Evolutionary conservation across 2,329 filamentous ascomycete genomes (phyloP).

Genomic region (Cercospora sp.): DNA sequence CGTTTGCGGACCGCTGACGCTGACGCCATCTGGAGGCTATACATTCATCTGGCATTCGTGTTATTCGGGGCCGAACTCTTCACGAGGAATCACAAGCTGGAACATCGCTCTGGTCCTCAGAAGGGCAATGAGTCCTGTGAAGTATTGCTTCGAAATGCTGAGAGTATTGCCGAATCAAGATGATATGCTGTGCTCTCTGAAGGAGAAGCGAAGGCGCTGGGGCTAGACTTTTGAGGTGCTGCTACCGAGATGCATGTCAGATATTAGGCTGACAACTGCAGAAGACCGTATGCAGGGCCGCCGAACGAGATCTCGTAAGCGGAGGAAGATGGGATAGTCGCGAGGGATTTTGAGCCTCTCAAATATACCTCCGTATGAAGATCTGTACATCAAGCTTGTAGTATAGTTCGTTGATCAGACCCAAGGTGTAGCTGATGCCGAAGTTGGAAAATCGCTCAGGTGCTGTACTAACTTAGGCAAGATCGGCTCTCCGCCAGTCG

Average conservation of each 20-base stretch:
- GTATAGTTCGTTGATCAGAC: neutral
- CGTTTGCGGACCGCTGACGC: too few species aligned
- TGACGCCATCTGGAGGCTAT: too few species aligned
- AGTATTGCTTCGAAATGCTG: neutral
- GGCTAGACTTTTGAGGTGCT: neutral
- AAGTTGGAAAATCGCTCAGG: neutral
- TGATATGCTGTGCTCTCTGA: neutral
- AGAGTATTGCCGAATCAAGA: neutral
- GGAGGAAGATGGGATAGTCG: neutral
- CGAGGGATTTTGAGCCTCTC: neutral
- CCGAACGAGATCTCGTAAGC: neutral
- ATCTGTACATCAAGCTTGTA: neutral
- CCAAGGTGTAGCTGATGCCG: neutral
- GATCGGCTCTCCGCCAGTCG: neutral
- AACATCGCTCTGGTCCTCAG: neutral
- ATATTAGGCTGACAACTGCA: neutral
- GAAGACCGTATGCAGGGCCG: neutral
- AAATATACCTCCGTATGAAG: neutral
- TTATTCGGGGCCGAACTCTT: neutral
- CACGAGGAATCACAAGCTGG: neutral
- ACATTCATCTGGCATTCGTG: too few species aligned
- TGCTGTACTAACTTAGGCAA: neutral
- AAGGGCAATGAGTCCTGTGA: neutral
- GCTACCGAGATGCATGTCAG: neutral
- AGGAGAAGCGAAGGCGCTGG: neutral